A percentile compares a stretch with the other conserved stretches of the same genome.
Evolutionary conservation across 257 asterid species (phyloP).

Genomic region (Craterostigma plantagineum): DNA sequence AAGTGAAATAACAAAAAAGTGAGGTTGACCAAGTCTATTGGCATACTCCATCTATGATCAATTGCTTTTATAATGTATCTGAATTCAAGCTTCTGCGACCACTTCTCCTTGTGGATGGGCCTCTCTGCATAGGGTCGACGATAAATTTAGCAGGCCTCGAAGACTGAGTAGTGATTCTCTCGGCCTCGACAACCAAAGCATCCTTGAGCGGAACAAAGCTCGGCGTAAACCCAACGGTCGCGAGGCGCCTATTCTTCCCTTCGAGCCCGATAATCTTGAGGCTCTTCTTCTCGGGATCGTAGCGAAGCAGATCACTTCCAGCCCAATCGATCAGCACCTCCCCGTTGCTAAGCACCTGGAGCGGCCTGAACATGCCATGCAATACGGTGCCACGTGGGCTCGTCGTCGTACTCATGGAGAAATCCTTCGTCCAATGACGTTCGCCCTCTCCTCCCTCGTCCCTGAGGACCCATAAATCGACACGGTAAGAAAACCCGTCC

Average conservation of each 20-base stretch:
- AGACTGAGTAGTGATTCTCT: not conserved
- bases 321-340: slow-evolving; percentile 11
- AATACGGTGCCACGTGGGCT: not conserved
- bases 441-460: slow-evolving; percentile 3
- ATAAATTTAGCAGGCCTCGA: no score
- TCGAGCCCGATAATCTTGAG: slow-evolving; percentile 1
- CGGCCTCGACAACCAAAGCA: slow-evolving; percentile 8
- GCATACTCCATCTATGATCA: no score
- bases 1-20: no score
- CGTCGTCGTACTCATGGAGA: slow-evolving; percentile 7
- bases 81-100: no score
- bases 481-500: not conserved
- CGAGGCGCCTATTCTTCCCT: not conserved
- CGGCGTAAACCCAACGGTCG: slow-evolving; percentile 10
- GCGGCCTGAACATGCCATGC: slow-evolving; percentile 12
- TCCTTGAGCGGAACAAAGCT: slow-evolving; percentile 15
- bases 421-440: slow-evolving; percentile 14
- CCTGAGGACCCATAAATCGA: slow-evolving; percentile 16
- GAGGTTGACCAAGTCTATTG: no score
- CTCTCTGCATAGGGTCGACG: no score
- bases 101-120: no score
- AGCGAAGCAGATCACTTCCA: slow-evolving; percentile 8
- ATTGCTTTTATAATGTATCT: no score
- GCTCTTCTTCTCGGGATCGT: slow-evolving; percentile 8
- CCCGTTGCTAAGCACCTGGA: slow-evolving; percentile 14